phyloP scores from a whole-genome alignment of 2,329 filamentous ascomycete species.

The Cladosporium phlei region DNA sequence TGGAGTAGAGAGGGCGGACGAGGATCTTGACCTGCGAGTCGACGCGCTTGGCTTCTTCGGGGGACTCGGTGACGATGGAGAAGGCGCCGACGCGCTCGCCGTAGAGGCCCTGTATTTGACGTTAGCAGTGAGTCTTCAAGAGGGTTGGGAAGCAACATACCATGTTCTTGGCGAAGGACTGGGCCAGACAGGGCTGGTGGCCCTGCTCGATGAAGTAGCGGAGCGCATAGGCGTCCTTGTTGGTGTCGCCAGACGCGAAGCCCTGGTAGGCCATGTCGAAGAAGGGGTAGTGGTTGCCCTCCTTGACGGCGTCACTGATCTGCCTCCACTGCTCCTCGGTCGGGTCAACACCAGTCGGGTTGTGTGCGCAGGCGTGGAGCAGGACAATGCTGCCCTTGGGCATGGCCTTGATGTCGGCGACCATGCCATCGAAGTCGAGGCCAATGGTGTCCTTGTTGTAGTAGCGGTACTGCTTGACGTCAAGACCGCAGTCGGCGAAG shows the following conservation, averaged over 20 bases:
- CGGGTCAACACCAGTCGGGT: conserved; percentile 94
- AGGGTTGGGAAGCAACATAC: conserved; percentile 40
- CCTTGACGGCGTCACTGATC: conserved; percentile 82
- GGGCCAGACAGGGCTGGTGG: conserved; percentile 79
- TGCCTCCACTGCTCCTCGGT: conserved; percentile 87
- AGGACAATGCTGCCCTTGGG: conserved; percentile 84
- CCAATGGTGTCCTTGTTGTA: conserved; percentile 99
- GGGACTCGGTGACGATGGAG: conserved; percentile 78
- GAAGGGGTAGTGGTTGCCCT: conserved; percentile 84
- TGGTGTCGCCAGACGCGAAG: conserved; percentile 86
- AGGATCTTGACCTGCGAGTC: conserved; percentile 98
- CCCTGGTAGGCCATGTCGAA: conserved; percentile 99
- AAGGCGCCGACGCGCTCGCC: conserved; percentile 97
- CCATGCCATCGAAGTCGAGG: conserved; percentile 91
- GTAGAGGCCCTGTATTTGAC: conserved; percentile 69
- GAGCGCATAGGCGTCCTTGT: conserved; percentile 89
- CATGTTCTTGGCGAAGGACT: conserved; percentile 99
- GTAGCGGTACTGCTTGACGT: conserved; percentile 94
- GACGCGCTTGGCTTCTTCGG: conserved; percentile 89
- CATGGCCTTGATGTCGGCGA: conserved; percentile 83
- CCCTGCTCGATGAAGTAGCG: conserved; percentile 91
- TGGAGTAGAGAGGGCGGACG: conserved; percentile 94
- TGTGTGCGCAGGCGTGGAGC: conserved; percentile 95
- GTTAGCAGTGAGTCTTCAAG: conserved; percentile 14
- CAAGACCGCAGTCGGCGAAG: conserved; percentile 86